Conservation (phyloP, 768 basidiomycete species). For the Psilocybe cyanescens region DNA sequence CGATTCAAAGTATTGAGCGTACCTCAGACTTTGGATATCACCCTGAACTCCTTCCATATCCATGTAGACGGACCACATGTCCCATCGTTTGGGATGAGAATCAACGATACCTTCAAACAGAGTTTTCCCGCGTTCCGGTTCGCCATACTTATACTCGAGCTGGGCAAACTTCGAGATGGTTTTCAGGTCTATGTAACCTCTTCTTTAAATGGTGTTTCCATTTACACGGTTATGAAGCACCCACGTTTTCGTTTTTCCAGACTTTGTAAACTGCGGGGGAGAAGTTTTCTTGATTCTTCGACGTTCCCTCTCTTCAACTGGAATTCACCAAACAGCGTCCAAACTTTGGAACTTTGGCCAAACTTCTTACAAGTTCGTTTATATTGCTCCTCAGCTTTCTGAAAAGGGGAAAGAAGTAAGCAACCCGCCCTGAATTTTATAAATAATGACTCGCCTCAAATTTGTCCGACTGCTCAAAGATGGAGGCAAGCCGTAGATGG, state of each 20-base stretch:
- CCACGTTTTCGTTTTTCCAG: conserved; percentile 93
- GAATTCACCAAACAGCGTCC: conserved; percentile 88
- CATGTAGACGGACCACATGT: conserved; percentile 95
- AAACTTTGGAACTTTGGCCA: conserved; percentile 89
- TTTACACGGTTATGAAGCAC: conserved; percentile 29
- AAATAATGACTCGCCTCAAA: conserved; percentile 55
- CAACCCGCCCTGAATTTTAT: neutral
- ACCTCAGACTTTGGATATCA: conserved; percentile 83
- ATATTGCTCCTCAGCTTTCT: conserved; percentile 95
- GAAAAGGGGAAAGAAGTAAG: conserved; percentile 11
- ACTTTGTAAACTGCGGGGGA: conserved; percentile 88
- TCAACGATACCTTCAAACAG: conserved; percentile 97
- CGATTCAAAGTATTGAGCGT: conserved; percentile 20
- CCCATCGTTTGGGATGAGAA: conserved; percentile 93
- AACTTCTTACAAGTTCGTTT: conserved; percentile 93
- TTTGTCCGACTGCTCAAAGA: conserved; percentile 86
- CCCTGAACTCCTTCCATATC: conserved; percentile 89
- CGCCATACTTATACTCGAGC: conserved; percentile 93
- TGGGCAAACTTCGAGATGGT: conserved; percentile 95
- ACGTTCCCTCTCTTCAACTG: conserved; percentile 73
- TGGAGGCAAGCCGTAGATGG: conserved; percentile 81
- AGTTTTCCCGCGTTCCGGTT: conserved; percentile 93
- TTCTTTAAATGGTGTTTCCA: too few relatives aligned
- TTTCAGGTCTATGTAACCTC: conserved; percentile 74
- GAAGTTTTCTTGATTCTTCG: conserved; percentile 82